Percentiles rank a stretch among this genome's conserved stretches.
Conservation (phyloP, 352 stramenopile species). For the Plasmopara muralis region DNA sequence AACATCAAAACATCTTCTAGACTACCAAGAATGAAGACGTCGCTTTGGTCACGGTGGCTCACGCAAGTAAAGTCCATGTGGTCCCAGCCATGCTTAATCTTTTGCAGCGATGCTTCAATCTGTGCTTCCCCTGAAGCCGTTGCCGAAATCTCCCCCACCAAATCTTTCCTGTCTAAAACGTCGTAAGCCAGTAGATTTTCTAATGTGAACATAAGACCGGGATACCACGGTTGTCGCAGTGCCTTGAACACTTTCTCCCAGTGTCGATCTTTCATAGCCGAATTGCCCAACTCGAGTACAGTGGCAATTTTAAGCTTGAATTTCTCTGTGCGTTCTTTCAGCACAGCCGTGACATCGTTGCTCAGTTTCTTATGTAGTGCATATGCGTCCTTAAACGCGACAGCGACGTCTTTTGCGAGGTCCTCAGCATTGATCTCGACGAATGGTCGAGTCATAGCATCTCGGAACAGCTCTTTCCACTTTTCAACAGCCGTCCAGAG, state of each 20-base stretch:
- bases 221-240: slow-evolving; percentile 82
- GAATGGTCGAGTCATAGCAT: slow-evolving; percentile 81
- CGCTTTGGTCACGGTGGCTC: slow-evolving; percentile 76
- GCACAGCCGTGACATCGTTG: slow-evolving; percentile 82
- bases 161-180: slow-evolving; percentile 84
- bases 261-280: slow-evolving; percentile 90
- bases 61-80: slow-evolving; percentile 80
- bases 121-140: slow-evolving; percentile 85
- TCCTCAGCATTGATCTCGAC: slow-evolving; percentile 85
- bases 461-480: slow-evolving; percentile 80
- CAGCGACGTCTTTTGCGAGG: slow-evolving; percentile 77
- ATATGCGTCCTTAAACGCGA: slow-evolving; percentile 87
- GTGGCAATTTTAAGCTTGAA: slow-evolving; percentile 90
- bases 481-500: slow-evolving; percentile 82
- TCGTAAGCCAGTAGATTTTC: slow-evolving; percentile 86
- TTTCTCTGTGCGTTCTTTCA: slow-evolving; percentile 83
- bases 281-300: slow-evolving; percentile 89
- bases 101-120: slow-evolving; percentile 84
- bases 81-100: slow-evolving; percentile 88
- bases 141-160: slow-evolving; percentile 80
- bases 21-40: slow-evolving; percentile 87
- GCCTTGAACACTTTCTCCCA: slow-evolving; percentile 93
- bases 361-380: slow-evolving; percentile 88
- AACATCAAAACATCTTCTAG: slow-evolving; percentile 87
- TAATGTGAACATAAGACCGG: slow-evolving; percentile 84